Conservation (phyloP, 805 yeast genomes). For the Saturnispora galanensis region DNA sequence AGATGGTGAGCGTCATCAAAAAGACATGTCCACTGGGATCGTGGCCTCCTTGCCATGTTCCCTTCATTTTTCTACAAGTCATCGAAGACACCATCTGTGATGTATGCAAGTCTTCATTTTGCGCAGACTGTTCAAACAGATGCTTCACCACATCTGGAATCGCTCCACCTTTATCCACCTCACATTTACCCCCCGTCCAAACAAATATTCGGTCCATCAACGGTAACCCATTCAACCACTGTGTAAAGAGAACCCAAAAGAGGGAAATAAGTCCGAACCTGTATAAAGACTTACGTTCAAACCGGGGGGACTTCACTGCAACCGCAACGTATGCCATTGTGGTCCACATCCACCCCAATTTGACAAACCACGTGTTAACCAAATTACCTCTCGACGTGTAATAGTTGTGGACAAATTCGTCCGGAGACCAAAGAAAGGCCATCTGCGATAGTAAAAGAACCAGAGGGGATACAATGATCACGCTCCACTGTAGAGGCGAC, state of each 20-base stretch:
- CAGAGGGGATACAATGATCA: conserved; percentile 24
- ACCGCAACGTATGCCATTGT: conserved; percentile 29
- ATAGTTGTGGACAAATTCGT: conserved; percentile 38
- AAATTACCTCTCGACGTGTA: conserved; percentile 57
- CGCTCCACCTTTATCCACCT: conserved; percentile 6
- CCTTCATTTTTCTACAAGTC: conserved; percentile 47
- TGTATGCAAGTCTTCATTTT: conserved; percentile 7
- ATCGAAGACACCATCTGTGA: conserved; percentile 27
- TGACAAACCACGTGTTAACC: conserved; percentile 68
- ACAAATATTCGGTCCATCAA: conserved; percentile 80
- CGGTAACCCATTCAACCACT: conserved; percentile 78
- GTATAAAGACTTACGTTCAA: conserved; percentile 15
- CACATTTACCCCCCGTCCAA: conserved; percentile 75
- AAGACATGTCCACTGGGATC: conserved; percentile 96
- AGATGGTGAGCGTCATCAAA: conserved; percentile 54
- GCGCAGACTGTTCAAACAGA: not conserved
- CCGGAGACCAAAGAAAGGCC: conserved; percentile 34
- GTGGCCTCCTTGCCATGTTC: conserved; percentile 78
- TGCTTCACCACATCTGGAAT: not conserved
- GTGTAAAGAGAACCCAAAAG: conserved; percentile 85
- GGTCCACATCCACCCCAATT: conserved; percentile 93
- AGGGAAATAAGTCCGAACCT: conserved; percentile 48
- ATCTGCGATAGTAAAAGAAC: conserved; percentile 45
- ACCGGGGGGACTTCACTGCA: conserved; percentile 10
- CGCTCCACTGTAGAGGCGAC: not conserved